A percentile compares a stretch with the other conserved stretches of the same genome.
Conservation (phyloP, 2,329 filamentous ascomycete genomes). For the Leptographium wingfieldii region DNA sequence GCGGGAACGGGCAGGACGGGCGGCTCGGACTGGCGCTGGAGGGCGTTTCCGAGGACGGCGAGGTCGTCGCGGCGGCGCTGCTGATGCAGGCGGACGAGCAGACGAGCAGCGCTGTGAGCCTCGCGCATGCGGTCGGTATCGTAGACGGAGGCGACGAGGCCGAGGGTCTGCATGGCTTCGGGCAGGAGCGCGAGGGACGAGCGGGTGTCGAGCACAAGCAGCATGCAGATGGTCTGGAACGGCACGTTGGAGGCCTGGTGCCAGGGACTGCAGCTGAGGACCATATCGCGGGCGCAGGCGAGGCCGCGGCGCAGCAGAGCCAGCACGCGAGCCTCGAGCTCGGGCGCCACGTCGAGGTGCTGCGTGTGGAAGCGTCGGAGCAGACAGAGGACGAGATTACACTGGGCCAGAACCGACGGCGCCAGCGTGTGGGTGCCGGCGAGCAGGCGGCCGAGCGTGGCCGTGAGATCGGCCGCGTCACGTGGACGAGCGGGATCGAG, state of each 20-base stretch:
- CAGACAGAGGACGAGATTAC: slow-evolving; percentile 42
- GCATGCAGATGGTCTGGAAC: slow-evolving; percentile 43
- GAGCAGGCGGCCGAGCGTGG: slow-evolving; percentile 28
- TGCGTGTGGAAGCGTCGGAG: slow-evolving; percentile 40
- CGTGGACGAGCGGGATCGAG: slow-evolving; percentile 37
- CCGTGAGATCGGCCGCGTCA: slow-evolving; percentile 28
- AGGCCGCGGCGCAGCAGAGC: slow-evolving; percentile 31
- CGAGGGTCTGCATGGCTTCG: slow-evolving; percentile 36
- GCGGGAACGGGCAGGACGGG: too few relatives aligned
- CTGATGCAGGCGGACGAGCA: slow-evolving; percentile 40
- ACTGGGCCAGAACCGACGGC: slow-evolving; percentile 34
- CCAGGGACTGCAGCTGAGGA: slow-evolving; percentile 35
- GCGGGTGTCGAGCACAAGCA: slow-evolving; percentile 41
- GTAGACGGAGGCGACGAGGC: slow-evolving; percentile 28
- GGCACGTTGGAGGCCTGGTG: slow-evolving; percentile 48
- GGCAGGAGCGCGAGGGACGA: slow-evolving; percentile 33
- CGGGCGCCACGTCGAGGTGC: slow-evolving; percentile 29
- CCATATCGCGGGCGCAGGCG: slow-evolving; percentile 31
- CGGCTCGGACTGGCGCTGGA: slow-evolving; percentile 11
- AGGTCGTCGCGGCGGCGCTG: slow-evolving; percentile 33
- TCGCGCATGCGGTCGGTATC: slow-evolving; percentile 36
- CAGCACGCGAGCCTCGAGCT: slow-evolving; percentile 33
- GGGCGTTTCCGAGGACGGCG: slow-evolving; percentile 21
- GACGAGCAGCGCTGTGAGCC: slow-evolving; percentile 39
- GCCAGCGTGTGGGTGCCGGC: slow-evolving; percentile 25